Evolutionary conservation across 202 grass and related monocot species (phyloP).

Genomic region (Brachypodium distachyon): DNA sequence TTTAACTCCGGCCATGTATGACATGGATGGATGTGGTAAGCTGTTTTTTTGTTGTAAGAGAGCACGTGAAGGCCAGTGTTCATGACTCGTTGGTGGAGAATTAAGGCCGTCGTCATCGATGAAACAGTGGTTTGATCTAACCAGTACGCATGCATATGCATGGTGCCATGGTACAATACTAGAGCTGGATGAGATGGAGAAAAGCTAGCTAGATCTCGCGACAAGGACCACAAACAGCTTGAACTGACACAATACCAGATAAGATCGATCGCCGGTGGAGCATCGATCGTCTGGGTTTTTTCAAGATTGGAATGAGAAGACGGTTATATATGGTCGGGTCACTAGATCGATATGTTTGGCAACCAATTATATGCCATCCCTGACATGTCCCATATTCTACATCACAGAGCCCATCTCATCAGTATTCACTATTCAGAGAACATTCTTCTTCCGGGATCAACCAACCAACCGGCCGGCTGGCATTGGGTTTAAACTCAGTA

Average conservation of each 20-base stretch:
- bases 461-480: neutral
- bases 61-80: neutral
- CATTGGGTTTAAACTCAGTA: neutral
- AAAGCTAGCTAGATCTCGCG: slow-evolving; percentile 2
- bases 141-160: neutral
- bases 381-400: neutral
- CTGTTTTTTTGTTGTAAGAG: neutral
- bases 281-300: neutral
- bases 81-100: neutral
- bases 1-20: too few relatives aligned
- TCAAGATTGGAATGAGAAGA: slow-evolving; percentile 33
- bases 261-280: slow-evolving; percentile 9
- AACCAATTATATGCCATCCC: neutral
- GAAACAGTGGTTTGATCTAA: neutral
- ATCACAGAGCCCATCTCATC: neutral
- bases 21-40: neutral
- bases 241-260: slow-evolving; percentile 24
- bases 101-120: neutral
- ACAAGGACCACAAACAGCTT: slow-evolving; percentile 18
- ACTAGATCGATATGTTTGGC: neutral
- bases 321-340: neutral
- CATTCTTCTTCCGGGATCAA: neutral
- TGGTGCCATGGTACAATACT: neutral
- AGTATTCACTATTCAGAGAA: neutral
- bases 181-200: slow-evolving; percentile 7